Conservation (phyloP, 768 basidiomycete genomes). For the Daedaleopsis nitida region DNA sequence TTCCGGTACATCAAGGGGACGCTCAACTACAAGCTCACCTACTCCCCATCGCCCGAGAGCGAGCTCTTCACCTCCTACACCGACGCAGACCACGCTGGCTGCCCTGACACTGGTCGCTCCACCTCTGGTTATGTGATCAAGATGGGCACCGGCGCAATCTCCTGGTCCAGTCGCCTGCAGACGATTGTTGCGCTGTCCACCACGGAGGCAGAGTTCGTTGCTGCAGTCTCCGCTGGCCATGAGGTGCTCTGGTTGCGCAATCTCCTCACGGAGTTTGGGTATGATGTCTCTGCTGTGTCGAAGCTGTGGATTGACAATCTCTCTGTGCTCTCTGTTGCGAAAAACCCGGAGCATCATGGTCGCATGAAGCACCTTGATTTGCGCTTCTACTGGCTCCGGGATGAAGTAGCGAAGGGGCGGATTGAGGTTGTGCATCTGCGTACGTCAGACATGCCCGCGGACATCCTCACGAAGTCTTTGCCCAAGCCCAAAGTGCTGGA, state of each 20-base stretch:
- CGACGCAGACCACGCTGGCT: slow-evolving; percentile 17
- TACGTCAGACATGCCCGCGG: slow-evolving; percentile 34
- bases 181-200: slow-evolving; percentile 41
- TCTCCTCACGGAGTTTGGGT: slow-evolving; percentile 30
- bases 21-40: too few species aligned
- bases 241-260: slow-evolving; percentile 37
- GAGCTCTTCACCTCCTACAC: slow-evolving; percentile 28
- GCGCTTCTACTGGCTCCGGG: slow-evolving; percentile 36
- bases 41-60: too few species aligned
- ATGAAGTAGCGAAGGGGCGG: slow-evolving; percentile 21
- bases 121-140: slow-evolving; percentile 37
- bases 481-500: neutral
- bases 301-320: slow-evolving; percentile 39
- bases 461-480: slow-evolving; percentile 38
- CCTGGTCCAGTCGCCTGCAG: slow-evolving; percentile 43
- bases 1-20: too few species aligned
- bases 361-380: slow-evolving; percentile 41
- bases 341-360: slow-evolving; percentile 30
- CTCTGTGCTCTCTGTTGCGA: slow-evolving; percentile 33
- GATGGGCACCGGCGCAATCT: slow-evolving; percentile 37
- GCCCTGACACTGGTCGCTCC: slow-evolving; percentile 8
- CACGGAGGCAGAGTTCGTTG: slow-evolving; percentile 44
- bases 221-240: slow-evolving; percentile 32
- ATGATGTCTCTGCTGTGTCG: slow-evolving; percentile 22
- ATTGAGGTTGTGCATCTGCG: slow-evolving; percentile 15